phyloP scores from a whole-genome alignment of 305 asterid species.

The Lippia alba region DNA sequence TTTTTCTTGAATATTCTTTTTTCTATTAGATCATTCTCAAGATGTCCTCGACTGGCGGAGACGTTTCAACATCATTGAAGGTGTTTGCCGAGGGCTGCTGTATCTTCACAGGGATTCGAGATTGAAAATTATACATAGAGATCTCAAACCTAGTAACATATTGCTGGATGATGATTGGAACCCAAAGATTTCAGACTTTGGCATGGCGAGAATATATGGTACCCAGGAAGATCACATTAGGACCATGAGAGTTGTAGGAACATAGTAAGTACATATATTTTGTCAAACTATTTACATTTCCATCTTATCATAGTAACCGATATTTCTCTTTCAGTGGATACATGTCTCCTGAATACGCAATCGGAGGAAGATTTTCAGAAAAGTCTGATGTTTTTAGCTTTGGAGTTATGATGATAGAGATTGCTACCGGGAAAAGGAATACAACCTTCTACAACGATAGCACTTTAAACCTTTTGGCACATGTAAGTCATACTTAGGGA shows the following conservation, averaged over 20 bases:
- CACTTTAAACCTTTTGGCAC: constrained; percentile 45
- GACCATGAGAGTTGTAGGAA: constrained; percentile 51
- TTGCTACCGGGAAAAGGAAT: constrained; percentile 46
- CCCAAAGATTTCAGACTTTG: constrained; percentile 62
- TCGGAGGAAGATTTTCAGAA: too few relatives aligned
- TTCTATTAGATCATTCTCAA: constrained; percentile 26
- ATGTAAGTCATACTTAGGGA: constrained; percentile 34
- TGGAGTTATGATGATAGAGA: constrained; percentile 52
- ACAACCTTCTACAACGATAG: constrained; percentile 42
- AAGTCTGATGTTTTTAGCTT: constrained; percentile 33
- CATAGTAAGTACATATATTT: constrained; percentile 47
- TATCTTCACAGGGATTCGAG: constrained; percentile 62
- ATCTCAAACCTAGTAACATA: constrained; percentile 49
- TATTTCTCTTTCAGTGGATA: constrained; percentile 36
- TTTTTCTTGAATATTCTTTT: not conserved
- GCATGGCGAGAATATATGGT: constrained; percentile 60
- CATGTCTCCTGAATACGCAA: constrained; percentile 34
- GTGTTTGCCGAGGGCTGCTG: constrained; percentile 54
- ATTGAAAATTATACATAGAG: constrained; percentile 51
- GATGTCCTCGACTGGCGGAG: constrained; percentile 51
- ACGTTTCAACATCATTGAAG: constrained; percentile 46
- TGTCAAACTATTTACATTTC: too few relatives aligned
- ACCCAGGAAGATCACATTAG: constrained; percentile 52
- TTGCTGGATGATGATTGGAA: constrained; percentile 47
- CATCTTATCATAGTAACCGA: too few relatives aligned